A percentile compares a stretch with the other conserved stretches of the same genome.
phyloP scores from a whole-genome alignment of 192 early-diverging fungal genomes.

The Linnemannia schmuckeri region DNA sequence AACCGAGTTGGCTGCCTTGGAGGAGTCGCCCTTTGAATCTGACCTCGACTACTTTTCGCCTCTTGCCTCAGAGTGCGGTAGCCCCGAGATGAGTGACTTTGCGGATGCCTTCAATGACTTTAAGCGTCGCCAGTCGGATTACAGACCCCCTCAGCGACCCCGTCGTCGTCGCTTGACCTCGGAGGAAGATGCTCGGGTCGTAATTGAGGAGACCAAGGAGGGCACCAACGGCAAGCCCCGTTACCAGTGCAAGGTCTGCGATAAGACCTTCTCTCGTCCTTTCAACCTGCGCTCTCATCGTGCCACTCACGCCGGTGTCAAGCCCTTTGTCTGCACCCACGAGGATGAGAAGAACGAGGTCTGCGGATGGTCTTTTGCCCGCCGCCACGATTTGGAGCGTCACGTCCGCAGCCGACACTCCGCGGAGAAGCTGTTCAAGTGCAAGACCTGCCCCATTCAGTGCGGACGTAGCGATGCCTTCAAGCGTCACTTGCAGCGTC shows the following conservation, averaged over 20 bases:
- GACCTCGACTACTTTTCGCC: constrained; percentile 44
- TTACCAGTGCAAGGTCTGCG: constrained; percentile 49
- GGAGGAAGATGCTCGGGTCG: constrained; percentile 35
- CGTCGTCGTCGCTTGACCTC: constrained; percentile 44
- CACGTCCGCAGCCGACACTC: constrained; percentile 40
- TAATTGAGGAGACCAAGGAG: constrained; percentile 5
- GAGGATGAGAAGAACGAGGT: constrained; percentile 18
- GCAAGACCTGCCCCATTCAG: constrained; percentile 35
- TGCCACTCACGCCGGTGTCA: constrained; percentile 72
- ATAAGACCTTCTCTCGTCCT: constrained; percentile 71
- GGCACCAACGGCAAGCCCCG: constrained; percentile 9
- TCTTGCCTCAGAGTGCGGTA: constrained; percentile 13
- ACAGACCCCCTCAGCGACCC: constrained; percentile 22
- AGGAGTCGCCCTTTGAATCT: constrained; percentile 29
- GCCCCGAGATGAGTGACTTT: constrained; percentile 24
- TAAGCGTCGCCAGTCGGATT: background rate
- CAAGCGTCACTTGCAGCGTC: constrained; percentile 47
- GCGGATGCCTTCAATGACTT: background rate
- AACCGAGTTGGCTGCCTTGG: background rate
- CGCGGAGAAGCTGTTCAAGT: constrained; percentile 38
- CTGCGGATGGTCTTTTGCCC: constrained; percentile 37
- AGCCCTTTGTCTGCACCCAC: constrained; percentile 71
- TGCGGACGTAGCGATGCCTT: constrained; percentile 49
- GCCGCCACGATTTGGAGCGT: constrained; percentile 52
- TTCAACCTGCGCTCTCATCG: constrained; percentile 81